Conservation (phyloP, 2,329 filamentous ascomycete genomes). For the Venturia oleaginea region DNA sequence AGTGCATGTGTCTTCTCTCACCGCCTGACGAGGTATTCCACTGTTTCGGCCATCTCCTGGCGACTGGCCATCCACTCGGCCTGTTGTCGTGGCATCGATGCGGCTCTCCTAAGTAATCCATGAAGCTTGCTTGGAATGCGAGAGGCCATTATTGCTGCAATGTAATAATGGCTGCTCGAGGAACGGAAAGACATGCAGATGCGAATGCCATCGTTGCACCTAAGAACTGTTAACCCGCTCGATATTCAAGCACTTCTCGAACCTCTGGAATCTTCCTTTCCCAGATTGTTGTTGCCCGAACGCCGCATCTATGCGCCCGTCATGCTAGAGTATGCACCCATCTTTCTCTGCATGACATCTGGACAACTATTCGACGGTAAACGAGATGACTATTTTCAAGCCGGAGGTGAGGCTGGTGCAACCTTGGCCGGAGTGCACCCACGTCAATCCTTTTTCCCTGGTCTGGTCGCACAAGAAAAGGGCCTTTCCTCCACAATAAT, state of each 20-base stretch:
- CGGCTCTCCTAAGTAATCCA: background rate
- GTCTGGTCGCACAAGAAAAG: constrained; percentile 3
- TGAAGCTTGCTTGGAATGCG: background rate
- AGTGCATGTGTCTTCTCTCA: background rate
- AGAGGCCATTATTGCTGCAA: background rate
- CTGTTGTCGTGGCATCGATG: background rate
- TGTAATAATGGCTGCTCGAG: background rate
- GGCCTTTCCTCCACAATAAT: background rate
- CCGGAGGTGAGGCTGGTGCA: background rate
- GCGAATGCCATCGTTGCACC: background rate
- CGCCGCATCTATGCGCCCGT: constrained; percentile 12
- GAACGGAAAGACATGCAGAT: constrained; percentile 1
- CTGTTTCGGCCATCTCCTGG: background rate
- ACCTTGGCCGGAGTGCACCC: background rate
- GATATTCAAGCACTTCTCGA: constrained; percentile 1
- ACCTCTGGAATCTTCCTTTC: background rate
- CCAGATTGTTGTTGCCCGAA: constrained; percentile 1
- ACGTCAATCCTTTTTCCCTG: background rate
- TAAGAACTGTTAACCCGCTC: background rate
- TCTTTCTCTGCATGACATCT: constrained; percentile 7
- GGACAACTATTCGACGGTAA: background rate
- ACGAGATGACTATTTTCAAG: background rate
- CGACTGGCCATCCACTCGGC: background rate
- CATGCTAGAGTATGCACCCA: constrained; percentile 5
- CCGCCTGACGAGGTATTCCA: background rate